A percentile compares a stretch with the other conserved stretches of the same genome.
Conservation (phyloP, 148 eudicot genomes). For the Dianthus caryophyllus region DNA sequence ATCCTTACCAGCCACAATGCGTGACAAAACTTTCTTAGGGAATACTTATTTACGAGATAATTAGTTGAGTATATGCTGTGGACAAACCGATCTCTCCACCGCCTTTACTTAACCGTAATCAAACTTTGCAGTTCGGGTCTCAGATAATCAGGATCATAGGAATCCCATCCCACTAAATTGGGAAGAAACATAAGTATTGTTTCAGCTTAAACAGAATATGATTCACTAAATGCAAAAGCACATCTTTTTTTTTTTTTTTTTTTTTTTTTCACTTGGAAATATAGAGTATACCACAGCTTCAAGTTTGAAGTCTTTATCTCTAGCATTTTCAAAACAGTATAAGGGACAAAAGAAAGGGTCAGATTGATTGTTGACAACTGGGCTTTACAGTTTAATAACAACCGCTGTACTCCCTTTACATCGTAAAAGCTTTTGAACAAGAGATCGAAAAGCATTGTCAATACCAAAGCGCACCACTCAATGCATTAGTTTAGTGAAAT, state of each 20-base stretch:
- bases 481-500: not conserved
- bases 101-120: not conserved
- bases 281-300: too few relatives aligned
- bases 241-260: not conserved
- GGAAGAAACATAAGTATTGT: not conserved
- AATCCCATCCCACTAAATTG: not conserved
- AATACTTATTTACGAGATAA: not conserved
- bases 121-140: too few relatives aligned
- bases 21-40: not conserved
- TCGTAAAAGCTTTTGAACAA: not conserved
- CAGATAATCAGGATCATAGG: not conserved
- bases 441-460: not conserved
- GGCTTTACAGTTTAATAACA: not conserved
- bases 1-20: not conserved
- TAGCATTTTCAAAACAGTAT: not conserved
- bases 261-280: not conserved
- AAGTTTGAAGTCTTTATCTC: not conserved
- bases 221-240: not conserved
- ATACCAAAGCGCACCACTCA: too few relatives aligned
- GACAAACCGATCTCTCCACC: not conserved
- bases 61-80: not conserved
- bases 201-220: not conserved
- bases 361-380: not conserved
- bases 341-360: not conserved
- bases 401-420: not conserved